phyloP scores from a whole-genome alignment of 2,329 filamentous ascomycete species.

The Aspergillus ibericus region DNA sequence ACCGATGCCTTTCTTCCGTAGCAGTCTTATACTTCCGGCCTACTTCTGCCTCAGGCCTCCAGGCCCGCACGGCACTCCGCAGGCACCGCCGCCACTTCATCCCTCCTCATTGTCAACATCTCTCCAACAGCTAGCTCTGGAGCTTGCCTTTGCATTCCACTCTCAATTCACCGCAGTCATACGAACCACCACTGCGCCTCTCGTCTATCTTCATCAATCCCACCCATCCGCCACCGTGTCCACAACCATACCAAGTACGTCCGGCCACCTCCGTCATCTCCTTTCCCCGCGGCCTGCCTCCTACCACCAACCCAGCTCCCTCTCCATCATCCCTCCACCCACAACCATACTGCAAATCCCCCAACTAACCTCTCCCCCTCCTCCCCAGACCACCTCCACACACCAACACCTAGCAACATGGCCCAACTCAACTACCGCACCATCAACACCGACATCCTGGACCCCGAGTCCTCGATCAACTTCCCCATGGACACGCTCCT shows the following conservation, averaged over 20 bases:
- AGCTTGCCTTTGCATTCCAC: not conserved
- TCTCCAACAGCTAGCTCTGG: not conserved
- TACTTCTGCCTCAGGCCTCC: slow-evolving; percentile 9
- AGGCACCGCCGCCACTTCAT: not conserved
- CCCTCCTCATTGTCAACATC: not conserved
- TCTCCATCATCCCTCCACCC: too few relatives aligned
- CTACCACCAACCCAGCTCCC: not conserved
- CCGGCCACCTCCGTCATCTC: not conserved
- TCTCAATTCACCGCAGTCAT: not conserved
- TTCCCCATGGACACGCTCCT: slow-evolving; percentile 85
- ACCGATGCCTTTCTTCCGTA: not conserved
- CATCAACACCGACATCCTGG: slow-evolving; percentile 89
- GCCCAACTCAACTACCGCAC: slow-evolving; percentile 69
- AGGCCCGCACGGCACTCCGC: not conserved
- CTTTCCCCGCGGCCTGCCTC: slow-evolving; percentile 6
- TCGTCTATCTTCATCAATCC: not conserved
- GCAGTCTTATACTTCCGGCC: too few relatives aligned
- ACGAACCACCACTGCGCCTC: not conserved
- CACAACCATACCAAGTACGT: not conserved
- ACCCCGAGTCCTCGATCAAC: slow-evolving; percentile 86
- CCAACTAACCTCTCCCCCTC: not conserved
- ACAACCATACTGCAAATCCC: not conserved
- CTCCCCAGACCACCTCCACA: not conserved
- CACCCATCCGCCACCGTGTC: not conserved
- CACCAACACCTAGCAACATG: slow-evolving; percentile 30